Conservation (phyloP, 768 basidiomycete genomes). For the Harrya chromipes region DNA sequence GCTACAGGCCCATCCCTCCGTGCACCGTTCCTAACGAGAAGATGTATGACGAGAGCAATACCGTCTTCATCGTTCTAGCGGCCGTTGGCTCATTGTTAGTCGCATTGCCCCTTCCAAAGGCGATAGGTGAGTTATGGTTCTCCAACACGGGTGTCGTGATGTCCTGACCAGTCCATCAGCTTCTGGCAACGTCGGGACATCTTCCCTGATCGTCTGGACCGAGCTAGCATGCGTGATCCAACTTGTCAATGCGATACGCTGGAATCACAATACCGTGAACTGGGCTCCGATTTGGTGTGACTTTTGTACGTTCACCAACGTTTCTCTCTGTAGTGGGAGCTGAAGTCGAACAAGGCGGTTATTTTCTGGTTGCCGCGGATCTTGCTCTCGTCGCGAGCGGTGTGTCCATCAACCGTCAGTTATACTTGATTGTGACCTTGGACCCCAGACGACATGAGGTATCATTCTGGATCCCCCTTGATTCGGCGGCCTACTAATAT, state of each 20-base stretch:
- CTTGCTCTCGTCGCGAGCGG: conserved; percentile 39
- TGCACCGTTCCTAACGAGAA: neutral
- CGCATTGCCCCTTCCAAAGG: conserved; percentile 49
- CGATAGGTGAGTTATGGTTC: conserved; percentile 42
- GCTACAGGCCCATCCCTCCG: neutral
- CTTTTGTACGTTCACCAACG: conserved; percentile 39
- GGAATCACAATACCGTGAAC: conserved; percentile 32
- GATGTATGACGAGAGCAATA: conserved; percentile 8
- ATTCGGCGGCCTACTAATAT: neutral
- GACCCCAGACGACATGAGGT: conserved; percentile 11
- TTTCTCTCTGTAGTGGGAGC: neutral
- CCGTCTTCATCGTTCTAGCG: conserved; percentile 32
- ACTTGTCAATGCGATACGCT: conserved; percentile 38
- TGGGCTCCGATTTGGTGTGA: conserved; percentile 50
- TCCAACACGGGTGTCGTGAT: neutral
- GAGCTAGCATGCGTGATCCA: conserved; percentile 21
- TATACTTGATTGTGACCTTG: conserved; percentile 42
- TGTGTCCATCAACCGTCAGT: conserved; percentile 47
- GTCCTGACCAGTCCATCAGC: conserved; percentile 4
- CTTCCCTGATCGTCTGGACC: conserved; percentile 34
- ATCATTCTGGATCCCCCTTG: neutral
- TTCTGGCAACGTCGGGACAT: conserved; percentile 32
- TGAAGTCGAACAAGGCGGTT: conserved; percentile 17
- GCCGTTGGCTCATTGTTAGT: conserved; percentile 39
- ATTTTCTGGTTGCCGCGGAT: conserved; percentile 32